phyloP scores from a whole-genome alignment of 2,329 filamentous ascomycete genomes.

The Calcarisporium arbuscula region DNA sequence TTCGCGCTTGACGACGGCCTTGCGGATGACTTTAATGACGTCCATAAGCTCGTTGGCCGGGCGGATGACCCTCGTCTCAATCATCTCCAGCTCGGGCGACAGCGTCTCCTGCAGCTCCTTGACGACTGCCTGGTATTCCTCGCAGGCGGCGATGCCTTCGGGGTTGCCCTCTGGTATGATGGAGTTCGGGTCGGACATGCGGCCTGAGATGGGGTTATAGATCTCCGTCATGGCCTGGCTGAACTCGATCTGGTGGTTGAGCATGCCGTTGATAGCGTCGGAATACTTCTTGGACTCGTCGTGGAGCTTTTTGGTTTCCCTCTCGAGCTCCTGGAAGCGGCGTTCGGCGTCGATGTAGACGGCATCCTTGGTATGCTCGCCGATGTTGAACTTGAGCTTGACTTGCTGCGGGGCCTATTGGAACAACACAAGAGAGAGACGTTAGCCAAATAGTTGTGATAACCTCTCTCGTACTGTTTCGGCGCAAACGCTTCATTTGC shows the following conservation, averaged over 20 bases:
- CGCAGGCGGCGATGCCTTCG: slow-evolving; percentile 89
- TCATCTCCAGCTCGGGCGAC: slow-evolving; percentile 93
- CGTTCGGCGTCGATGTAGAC: slow-evolving; percentile 93
- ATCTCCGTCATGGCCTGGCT: slow-evolving; percentile 93
- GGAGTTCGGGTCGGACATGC: slow-evolving; percentile 86
- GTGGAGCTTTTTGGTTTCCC: slow-evolving; percentile 92
- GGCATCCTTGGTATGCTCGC: slow-evolving; percentile 89
- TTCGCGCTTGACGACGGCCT: slow-evolving; percentile 80
- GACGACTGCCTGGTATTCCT: slow-evolving; percentile 91
- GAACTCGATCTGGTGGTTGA: slow-evolving; percentile 96
- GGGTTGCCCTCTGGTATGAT: slow-evolving; percentile 77
- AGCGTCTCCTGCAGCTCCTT: slow-evolving; percentile 84
- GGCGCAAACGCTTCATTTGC: too few relatives aligned
- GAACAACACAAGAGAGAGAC: background rate
- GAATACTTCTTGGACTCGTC: slow-evolving; percentile 98
- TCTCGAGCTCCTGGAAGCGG: slow-evolving; percentile 88
- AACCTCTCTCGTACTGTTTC: too few relatives aligned
- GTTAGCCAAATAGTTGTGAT: slow-evolving; percentile 6
- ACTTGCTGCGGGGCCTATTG: slow-evolving; percentile 78
- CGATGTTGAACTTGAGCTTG: slow-evolving; percentile 89
- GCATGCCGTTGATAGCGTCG: slow-evolving; percentile 96
- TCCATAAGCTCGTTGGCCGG: slow-evolving; percentile 90
- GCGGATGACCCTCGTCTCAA: slow-evolving; percentile 82
- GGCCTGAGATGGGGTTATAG: slow-evolving; percentile 96
- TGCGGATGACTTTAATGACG: slow-evolving; percentile 92